Conservation (phyloP, 441 rosid species). For the Oxalis stricta region DNA sequence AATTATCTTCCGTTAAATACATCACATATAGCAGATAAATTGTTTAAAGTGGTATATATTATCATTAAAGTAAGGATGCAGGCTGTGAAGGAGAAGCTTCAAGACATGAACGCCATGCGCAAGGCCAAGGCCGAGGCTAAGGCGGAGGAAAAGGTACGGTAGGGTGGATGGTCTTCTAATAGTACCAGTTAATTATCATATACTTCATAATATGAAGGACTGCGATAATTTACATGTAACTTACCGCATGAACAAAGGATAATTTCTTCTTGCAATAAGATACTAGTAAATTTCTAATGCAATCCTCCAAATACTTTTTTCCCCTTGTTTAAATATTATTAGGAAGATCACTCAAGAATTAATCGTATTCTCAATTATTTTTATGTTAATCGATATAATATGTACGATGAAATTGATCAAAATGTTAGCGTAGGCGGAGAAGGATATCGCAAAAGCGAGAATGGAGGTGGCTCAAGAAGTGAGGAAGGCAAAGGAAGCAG, state of each 20-base stretch:
- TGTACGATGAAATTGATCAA: background rate
- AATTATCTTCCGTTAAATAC: too few relatives aligned
- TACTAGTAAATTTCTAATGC: too few relatives aligned
- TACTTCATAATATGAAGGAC: background rate
- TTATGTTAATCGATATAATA: too few relatives aligned
- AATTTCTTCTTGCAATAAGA: too few relatives aligned
- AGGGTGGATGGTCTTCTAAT: too few relatives aligned
- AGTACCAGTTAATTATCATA: background rate
- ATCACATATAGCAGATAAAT: too few relatives aligned
- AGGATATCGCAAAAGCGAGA: slow-evolving; percentile 28
- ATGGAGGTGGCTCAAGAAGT: slow-evolving; percentile 35
- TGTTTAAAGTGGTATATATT: too few relatives aligned
- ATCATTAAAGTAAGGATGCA: slow-evolving; percentile 26
- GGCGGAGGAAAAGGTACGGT: slow-evolving; percentile 33
- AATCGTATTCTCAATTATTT: too few relatives aligned
- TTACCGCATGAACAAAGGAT: too few relatives aligned
- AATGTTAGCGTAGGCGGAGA: slow-evolving; percentile 21
- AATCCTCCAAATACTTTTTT: too few relatives aligned
- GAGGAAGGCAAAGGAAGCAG: slow-evolving; percentile 36
- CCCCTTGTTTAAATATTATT: too few relatives aligned
- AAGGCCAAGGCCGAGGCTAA: slow-evolving; percentile 32
- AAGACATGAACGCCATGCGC: slow-evolving; percentile 22
- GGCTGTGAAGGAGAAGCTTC: slow-evolving; percentile 27
- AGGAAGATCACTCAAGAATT: too few relatives aligned
- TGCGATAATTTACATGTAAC: background rate